phyloP scores from a whole-genome alignment of 495 filamentous ascomycete genomes.

The Talaromyces nanjingensis region DNA sequence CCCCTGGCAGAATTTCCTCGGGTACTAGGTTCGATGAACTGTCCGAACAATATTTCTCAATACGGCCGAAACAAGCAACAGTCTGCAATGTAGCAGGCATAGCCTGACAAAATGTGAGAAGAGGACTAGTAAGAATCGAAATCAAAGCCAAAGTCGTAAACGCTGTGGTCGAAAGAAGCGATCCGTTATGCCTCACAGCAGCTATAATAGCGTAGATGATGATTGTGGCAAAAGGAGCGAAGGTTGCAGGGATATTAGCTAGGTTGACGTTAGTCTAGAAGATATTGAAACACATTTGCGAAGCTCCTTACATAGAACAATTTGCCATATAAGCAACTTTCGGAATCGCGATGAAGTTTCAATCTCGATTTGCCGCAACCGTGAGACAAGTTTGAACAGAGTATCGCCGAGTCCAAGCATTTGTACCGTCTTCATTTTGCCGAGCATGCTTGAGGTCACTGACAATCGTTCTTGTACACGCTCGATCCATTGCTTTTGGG shows the following conservation, averaged over 20 bases:
- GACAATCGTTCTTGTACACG: slow-evolving; percentile 9
- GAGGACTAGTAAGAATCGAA: slow-evolving; percentile 48
- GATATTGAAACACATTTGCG: no score
- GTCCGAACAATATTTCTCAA: slow-evolving; percentile 48
- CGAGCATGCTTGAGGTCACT: slow-evolving; percentile 24
- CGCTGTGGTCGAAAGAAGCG: slow-evolving; percentile 39
- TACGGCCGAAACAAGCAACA: slow-evolving; percentile 50
- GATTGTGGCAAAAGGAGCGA: slow-evolving; percentile 45
- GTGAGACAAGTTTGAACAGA: slow-evolving; percentile 33
- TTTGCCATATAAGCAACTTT: slow-evolving; percentile 11
- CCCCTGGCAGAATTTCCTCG: neutral
- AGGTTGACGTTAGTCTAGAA: no score
- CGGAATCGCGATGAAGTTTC: slow-evolving; percentile 16
- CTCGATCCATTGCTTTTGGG: slow-evolving; percentile 9
- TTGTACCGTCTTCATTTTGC: slow-evolving; percentile 34
- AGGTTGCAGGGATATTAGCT: slow-evolving; percentile 24
- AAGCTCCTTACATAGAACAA: slow-evolving; percentile 12
- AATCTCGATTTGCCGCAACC: slow-evolving; percentile 49
- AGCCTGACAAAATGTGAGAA: slow-evolving; percentile 46
- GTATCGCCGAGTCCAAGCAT: slow-evolving; percentile 39
- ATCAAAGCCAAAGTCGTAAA: slow-evolving; percentile 59
- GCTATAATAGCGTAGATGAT: slow-evolving; percentile 43
- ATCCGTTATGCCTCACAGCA: slow-evolving; percentile 33
- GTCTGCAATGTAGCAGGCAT: slow-evolving; percentile 46
- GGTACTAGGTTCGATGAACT: neutral